Percentiles rank a stretch among this genome's conserved stretches.
These are phyloP conservation scores for Gynostemma pentaphyllum DNA, from an alignment of 306 rosid species.

Conservation along the genomic window DNA sequence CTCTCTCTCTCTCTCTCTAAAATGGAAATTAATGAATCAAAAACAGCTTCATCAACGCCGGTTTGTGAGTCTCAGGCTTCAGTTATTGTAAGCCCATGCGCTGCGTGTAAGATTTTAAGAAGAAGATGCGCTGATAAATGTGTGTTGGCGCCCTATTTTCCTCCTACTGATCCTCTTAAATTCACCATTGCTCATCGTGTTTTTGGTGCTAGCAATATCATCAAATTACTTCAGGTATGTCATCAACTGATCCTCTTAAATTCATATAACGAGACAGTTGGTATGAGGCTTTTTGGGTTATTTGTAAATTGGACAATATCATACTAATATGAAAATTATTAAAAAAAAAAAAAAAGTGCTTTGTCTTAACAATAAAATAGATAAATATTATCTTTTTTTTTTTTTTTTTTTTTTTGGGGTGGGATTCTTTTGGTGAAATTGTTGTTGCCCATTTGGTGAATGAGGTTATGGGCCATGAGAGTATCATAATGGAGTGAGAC, in stretches of 20 bases:
- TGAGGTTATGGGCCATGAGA: too few relatives aligned
- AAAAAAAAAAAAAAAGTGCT: too few relatives aligned
- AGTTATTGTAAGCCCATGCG: conserved; percentile 10
- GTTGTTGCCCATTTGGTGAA: neutral
- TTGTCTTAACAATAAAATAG: too few relatives aligned
- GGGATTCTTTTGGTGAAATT: neutral
- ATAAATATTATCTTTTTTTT: too few relatives aligned
- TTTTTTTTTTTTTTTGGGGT: too few relatives aligned
- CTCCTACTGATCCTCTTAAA: conserved; percentile 13
- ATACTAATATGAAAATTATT: too few relatives aligned
- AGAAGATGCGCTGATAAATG: conserved; percentile 15
- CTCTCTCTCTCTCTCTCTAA: neutral
- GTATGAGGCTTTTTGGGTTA: too few relatives aligned
- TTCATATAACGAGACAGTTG: too few relatives aligned
- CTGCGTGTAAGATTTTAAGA: conserved; percentile 16
- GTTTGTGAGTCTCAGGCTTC: neutral
- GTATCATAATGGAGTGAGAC: neutral
- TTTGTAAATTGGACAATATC: too few relatives aligned
- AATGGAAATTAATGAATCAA: conserved; percentile 5
- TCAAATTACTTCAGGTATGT: conserved; percentile 13
- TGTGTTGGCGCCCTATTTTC: conserved; percentile 17
- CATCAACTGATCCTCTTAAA: neutral
- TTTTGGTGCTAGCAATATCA: conserved; percentile 17
- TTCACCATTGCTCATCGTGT: conserved; percentile 18
- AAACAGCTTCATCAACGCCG: neutral